Base-by-base conservation (phyloP, 2,329 filamentous ascomycete genomes). In the Ascochyta pisi region DNA sequence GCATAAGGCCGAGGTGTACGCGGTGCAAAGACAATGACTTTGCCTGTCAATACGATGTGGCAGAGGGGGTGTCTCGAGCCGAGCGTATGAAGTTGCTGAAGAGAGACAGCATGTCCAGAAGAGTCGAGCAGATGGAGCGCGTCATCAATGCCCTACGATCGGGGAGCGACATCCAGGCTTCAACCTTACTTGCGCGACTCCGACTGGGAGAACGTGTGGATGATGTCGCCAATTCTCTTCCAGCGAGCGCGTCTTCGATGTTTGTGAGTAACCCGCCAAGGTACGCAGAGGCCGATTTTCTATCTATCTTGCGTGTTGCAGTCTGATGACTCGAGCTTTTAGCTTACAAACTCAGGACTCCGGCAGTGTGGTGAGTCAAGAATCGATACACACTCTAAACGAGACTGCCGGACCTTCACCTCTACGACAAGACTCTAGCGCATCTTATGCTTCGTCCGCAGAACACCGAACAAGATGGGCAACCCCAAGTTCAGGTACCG, bases 11-110 rank as follows among this genome's bases (percentile, higher is more conserved):
- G 26, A 57, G 50, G 34, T 68, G 66, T 43, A 63, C 51, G 9
- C 60, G 66, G 24, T 68, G 66, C 56, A 59, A 31, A 33, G 61
- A 66, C 33, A 62, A 62, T 26, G 56, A 66, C 23, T 31, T 59
- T 16, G 10, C 46, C 13, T 68, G 66, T 51, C 63, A 63, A 40
- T 68, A 65, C 29, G 66, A 68, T 61, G 66, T 67, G 3, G 51
- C 66, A 23, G 64, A 66, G 47, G 66, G 66, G 12, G 64, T 68
- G 7, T 65, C 64, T 15, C 57, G 66, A 43, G 63, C 64, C 9
- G 64, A 67, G 47, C 63, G 66, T 13, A 67, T 68, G 66, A 68
- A 65, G 40, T 45, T 67, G 12, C 51, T 66, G 39, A 67, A 65
- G 48, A 55, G 58, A 35, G 66, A 67, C 27, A 61, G 54, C 23